Conservation (phyloP, 257 asterid genomes). For the Thymus quinquecostatus region DNA sequence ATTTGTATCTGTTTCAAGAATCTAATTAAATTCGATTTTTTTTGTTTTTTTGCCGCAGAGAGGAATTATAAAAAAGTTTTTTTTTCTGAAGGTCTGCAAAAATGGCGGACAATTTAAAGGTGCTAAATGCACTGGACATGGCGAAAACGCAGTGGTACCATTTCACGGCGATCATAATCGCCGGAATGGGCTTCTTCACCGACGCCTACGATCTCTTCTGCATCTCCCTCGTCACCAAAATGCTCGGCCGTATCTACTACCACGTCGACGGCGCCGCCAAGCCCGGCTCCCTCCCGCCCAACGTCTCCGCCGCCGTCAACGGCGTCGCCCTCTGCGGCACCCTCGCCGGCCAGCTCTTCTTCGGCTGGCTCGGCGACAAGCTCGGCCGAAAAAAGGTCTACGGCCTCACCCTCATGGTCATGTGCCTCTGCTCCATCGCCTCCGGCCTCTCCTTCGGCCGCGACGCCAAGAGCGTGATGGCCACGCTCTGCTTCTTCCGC, state of each 20-base stretch:
- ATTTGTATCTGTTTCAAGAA: no score
- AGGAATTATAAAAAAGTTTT: no score
- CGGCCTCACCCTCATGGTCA: slow-evolving; percentile 44
- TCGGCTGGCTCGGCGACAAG: slow-evolving; percentile 53
- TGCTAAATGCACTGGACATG: slow-evolving; percentile 46
- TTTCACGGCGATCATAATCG: slow-evolving; percentile 53
- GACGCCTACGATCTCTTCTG: slow-evolving; percentile 60
- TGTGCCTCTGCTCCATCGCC: slow-evolving; percentile 49
- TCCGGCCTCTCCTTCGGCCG: slow-evolving; percentile 51
- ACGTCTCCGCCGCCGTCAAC: slow-evolving; percentile 52
- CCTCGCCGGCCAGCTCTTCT: slow-evolving; percentile 37
- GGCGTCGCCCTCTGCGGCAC: slow-evolving; percentile 53
- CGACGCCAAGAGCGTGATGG: slow-evolving; percentile 42
- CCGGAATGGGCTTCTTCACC: slow-evolving; percentile 65
- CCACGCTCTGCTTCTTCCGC: slow-evolving; percentile 54
- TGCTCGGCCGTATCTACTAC: slow-evolving; percentile 57
- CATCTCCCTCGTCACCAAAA: slow-evolving; percentile 54
- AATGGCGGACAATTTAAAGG: slow-evolving; percentile 36
- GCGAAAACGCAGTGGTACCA: slow-evolving; percentile 65
- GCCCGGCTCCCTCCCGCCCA: slow-evolving; percentile 56
- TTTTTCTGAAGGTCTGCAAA: not conserved
- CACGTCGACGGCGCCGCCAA: slow-evolving; percentile 36
- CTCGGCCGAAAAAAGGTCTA: slow-evolving; percentile 50
- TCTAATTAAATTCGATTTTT: no score
- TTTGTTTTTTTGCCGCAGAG: no score